phyloP scores from a whole-genome alignment of 108 stramenopile species.

The Chaetoceros muelleri region DNA sequence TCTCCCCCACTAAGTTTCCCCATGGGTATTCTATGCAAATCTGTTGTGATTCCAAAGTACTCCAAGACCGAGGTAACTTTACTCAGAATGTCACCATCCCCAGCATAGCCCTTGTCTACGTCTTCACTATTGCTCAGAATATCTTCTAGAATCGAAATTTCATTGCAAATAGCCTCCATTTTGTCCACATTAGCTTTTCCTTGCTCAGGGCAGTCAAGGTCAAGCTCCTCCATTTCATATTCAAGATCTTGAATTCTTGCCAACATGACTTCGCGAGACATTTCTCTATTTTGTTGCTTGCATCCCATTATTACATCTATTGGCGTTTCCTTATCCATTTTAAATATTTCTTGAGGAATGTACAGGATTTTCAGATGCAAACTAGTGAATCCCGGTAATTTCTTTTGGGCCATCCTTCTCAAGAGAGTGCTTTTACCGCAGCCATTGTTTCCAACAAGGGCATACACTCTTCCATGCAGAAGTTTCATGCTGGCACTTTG shows the following conservation, averaged over 20 bases:
- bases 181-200: conserved; percentile 24
- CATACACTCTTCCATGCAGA: conserved; percentile 45
- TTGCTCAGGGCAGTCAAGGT: conserved; percentile 18
- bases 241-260: conserved; percentile 18
- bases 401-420: conserved; percentile 46
- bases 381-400: conserved; percentile 64
- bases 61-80: conserved; percentile 26
- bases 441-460: conserved; percentile 55
- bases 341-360: conserved; percentile 52
- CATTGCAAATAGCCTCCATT: conserved; percentile 59
- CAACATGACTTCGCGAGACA: conserved; percentile 19
- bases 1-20: conserved; percentile 34
- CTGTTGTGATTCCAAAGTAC: conserved; percentile 35
- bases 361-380: conserved; percentile 44
- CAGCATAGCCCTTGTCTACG: conserved; percentile 4
- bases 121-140: conserved; percentile 36
- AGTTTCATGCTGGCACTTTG: conserved; percentile 57
- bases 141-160: conserved; percentile 60
- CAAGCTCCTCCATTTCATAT: conserved; percentile 23
- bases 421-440: conserved; percentile 59
- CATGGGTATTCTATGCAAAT: conserved; percentile 13
- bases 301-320: conserved; percentile 28
- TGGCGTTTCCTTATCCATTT: conserved; percentile 17
- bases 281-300: conserved; percentile 11
- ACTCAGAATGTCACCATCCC: conserved; percentile 8